Conservation (phyloP, 1,284 basidiomycete genomes). For the Boletus smithii region DNA sequence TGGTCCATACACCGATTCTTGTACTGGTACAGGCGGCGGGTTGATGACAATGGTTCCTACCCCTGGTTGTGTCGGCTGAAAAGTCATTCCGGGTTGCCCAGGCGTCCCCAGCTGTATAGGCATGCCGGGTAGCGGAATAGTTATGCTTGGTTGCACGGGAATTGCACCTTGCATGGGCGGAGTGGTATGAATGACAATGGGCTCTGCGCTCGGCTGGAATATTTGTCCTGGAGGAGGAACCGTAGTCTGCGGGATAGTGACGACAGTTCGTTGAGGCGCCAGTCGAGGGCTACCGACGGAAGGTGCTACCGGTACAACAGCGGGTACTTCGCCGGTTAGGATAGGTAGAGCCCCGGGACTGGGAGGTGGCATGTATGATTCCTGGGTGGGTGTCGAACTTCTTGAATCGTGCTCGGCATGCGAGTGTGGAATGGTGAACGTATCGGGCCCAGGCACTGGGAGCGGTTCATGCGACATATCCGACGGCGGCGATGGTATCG, state of each 20-base stretch:
- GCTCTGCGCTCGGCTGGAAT: conserved; percentile 4
- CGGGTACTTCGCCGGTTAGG: conserved; percentile 8
- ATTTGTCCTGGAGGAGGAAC: conserved; percentile 26
- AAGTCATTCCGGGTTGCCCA: neutral
- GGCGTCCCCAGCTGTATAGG: neutral
- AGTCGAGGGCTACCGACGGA: conserved; percentile 3
- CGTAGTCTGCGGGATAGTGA: neutral
- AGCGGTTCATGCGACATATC: conserved; percentile 18
- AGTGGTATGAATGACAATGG: conserved; percentile 14
- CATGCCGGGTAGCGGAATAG: conserved; percentile 8
- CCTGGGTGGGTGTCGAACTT: conserved; percentile 29
- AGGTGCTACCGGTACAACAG: conserved; percentile 18
- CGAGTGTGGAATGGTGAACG: conserved; percentile 18
- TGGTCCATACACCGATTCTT: conserved; percentile 7
- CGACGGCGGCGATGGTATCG: conserved; percentile 25
- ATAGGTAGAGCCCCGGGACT: conserved; percentile 20
- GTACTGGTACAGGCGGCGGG: conserved; percentile 14
- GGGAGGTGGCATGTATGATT: conserved; percentile 14
- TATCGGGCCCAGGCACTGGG: conserved; percentile 22
- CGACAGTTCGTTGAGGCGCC: conserved; percentile 13
- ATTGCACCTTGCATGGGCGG: conserved; percentile 1
- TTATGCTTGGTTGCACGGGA: conserved; percentile 9
- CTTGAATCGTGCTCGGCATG: conserved; percentile 15
- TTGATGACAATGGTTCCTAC: conserved; percentile 22
- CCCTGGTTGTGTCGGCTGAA: neutral